phyloP scores from a whole-genome alignment of 78 protist species.

The Dictyostelium capitatum region DNA sequence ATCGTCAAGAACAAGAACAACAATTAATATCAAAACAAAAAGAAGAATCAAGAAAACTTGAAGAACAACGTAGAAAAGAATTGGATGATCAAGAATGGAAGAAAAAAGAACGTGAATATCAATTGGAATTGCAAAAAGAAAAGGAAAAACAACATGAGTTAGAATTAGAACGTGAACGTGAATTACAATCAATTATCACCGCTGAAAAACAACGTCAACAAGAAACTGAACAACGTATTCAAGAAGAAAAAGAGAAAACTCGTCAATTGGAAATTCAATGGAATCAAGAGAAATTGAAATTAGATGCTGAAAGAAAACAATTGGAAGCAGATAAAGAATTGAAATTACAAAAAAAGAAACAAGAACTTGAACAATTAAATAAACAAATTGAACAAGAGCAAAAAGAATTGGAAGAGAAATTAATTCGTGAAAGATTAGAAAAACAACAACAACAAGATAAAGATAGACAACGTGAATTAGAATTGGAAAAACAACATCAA shows the following conservation, averaged over 20 bases:
- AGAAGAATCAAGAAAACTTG: slow-evolving; percentile 10
- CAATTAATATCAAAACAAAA: background rate
- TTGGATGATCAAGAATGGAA: slow-evolving; percentile 56
- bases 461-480: background rate
- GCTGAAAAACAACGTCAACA: slow-evolving; percentile 31
- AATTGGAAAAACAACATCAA: background rate
- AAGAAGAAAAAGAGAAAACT: slow-evolving; percentile 43
- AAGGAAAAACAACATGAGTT: slow-evolving; percentile 21
- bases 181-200: background rate
- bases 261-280: slow-evolving; percentile 27
- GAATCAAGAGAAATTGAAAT: slow-evolving; percentile 1
- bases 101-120: slow-evolving; percentile 31
- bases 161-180: slow-evolving; percentile 36
- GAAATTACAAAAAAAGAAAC: slow-evolving; percentile 22
- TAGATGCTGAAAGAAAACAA: slow-evolving; percentile 19
- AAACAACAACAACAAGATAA: background rate
- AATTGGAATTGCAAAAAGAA: background rate
- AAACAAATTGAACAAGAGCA: slow-evolving; percentile 3
- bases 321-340: slow-evolving; percentile 39
- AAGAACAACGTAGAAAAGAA: background rate
- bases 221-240: slow-evolving; percentile 21
- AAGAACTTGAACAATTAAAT: background rate
- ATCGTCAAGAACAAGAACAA: slow-evolving; percentile 26
- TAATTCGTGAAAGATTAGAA: background rate
- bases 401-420: background rate